phyloP scores from a whole-genome alignment of 2,329 filamentous ascomycete genomes.

The Blastomyces emzantsi region DNA sequence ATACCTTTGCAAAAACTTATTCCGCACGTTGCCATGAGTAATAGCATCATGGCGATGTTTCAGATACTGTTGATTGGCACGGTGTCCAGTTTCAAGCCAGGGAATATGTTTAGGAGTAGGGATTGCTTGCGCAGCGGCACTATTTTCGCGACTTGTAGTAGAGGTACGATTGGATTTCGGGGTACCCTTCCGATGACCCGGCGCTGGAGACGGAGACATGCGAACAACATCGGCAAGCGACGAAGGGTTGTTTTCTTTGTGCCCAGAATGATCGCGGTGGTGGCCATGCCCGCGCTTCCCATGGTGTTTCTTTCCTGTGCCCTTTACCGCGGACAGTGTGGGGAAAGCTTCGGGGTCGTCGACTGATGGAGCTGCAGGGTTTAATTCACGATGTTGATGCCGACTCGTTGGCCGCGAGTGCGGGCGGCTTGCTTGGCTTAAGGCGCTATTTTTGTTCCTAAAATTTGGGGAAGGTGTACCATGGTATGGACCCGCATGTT shows the following conservation, averaged over 20 bases:
- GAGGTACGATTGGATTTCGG: slow-evolving; percentile 53
- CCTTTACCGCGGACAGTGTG: slow-evolving; percentile 72
- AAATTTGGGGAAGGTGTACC: slow-evolving; percentile 20
- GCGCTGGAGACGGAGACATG: slow-evolving; percentile 80
- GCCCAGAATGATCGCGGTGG: slow-evolving; percentile 46
- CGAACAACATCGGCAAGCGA: slow-evolving; percentile 91
- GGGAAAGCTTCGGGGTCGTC: slow-evolving; percentile 97
- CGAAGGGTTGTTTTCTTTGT: slow-evolving; percentile 61
- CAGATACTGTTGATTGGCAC: slow-evolving; percentile 86
- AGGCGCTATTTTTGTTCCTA: slow-evolving; percentile 46
- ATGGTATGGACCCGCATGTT: slow-evolving; percentile 30
- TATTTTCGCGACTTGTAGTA: slow-evolving; percentile 63
- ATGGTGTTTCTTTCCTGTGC: slow-evolving; percentile 74
- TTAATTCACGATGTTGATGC: slow-evolving; percentile 57
- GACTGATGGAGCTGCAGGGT: slow-evolving; percentile 63
- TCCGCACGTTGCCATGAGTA: slow-evolving; percentile 89
- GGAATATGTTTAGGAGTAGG: slow-evolving; percentile 84
- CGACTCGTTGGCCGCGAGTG: slow-evolving; percentile 79
- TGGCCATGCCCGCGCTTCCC: slow-evolving; percentile 81
- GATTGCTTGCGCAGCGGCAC: slow-evolving; percentile 71
- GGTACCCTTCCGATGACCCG: slow-evolving; percentile 46
- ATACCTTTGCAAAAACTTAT: slow-evolving; percentile 93
- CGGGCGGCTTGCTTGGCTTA: slow-evolving; percentile 51
- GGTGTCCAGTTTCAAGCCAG: slow-evolving; percentile 89
- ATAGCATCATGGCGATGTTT: slow-evolving; percentile 94